Evolutionary conservation across 2,329 filamentous ascomycete species (phyloP).

Genomic region (Aspergillus tamarii): DNA sequence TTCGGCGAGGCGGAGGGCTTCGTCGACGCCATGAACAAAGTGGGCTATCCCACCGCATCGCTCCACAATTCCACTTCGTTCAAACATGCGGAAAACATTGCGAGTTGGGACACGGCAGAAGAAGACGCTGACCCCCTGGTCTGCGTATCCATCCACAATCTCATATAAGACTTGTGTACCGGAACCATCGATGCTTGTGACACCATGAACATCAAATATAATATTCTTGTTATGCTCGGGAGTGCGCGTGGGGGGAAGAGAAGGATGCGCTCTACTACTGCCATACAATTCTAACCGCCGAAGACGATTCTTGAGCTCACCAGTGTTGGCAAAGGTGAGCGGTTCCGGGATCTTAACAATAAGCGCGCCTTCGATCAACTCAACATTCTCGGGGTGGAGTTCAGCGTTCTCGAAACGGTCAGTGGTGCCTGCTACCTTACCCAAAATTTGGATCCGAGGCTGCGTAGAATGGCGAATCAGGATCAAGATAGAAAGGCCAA

Average conservation of each 20-base stretch:
- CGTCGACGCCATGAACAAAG: constrained; percentile 81
- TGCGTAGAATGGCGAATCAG: constrained; percentile 90
- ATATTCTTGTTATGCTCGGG: constrained; percentile 87
- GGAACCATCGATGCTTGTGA: constrained; percentile 89
- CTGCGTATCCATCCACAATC: constrained; percentile 81
- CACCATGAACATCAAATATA: constrained; percentile 97
- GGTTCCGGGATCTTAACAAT: constrained; percentile 98
- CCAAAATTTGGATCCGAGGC: constrained; percentile 93
- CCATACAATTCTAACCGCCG: constrained; percentile 86
- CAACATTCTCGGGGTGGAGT: constrained; percentile 70
- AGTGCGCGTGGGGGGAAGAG: constrained; percentile 75
- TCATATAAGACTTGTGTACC: constrained; percentile 89
- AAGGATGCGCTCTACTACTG: constrained; percentile 81
- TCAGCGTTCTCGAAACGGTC: constrained; percentile 85
- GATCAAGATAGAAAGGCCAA: constrained; percentile 85
- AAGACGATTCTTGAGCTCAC: constrained; percentile 82
- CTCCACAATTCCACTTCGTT: constrained; percentile 80
- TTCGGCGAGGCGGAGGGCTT: constrained; percentile 81
- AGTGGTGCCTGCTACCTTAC: constrained; percentile 77
- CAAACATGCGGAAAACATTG: constrained; percentile 72
- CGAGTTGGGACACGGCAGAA: constrained; percentile 58
- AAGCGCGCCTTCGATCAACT: constrained; percentile 88
- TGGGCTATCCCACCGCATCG: constrained; percentile 75
- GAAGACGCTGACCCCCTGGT: constrained; percentile 66
- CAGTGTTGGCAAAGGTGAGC: constrained; percentile 94